Evolutionary conservation across 805 yeast genomes (phyloP).

Genomic region (Gaillardinia entomophila): DNA sequence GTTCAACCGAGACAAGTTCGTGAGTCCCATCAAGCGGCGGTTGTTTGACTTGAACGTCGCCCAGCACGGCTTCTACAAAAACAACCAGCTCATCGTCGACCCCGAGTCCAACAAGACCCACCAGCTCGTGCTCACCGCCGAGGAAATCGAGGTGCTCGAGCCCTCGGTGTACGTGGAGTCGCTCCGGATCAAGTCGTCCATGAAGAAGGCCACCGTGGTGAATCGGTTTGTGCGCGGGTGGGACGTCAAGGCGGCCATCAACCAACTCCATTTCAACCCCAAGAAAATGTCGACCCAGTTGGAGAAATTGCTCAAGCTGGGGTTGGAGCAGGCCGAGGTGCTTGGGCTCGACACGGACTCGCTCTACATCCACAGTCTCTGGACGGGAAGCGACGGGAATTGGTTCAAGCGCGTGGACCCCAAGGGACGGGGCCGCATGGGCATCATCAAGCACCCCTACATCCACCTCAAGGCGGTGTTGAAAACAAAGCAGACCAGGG

Average conservation of each 20-base stretch:
- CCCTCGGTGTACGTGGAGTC: constrained; percentile 83
- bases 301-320: constrained; percentile 67
- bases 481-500: constrained; percentile 58
- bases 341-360: constrained; percentile 55
- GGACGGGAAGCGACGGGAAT: constrained; percentile 88
- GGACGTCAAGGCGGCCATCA: constrained; percentile 72
- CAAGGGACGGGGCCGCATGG: constrained; percentile 89
- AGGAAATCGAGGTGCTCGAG: constrained; percentile 74
- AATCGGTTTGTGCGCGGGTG: constrained; percentile 70
- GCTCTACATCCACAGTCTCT: constrained; percentile 70
- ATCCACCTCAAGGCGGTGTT: constrained; percentile 78
- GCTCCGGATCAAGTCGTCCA: constrained; percentile 77
- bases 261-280: constrained; percentile 84
- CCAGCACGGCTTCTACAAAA: constrained; percentile 64
- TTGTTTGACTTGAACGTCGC: constrained; percentile 59
- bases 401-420: constrained; percentile 67
- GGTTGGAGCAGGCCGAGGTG: constrained; percentile 60
- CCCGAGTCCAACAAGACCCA: constrained; percentile 42
- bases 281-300: constrained; percentile 77
- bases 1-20: constrained; percentile 45
- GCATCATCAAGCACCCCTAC: constrained; percentile 68
- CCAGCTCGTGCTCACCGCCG: constrained; percentile 50
- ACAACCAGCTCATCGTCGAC: constrained; percentile 42
- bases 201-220: constrained; percentile 80
- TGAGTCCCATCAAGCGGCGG: constrained; percentile 66